These are phyloP conservation scores for Pseudocercospora vitis DNA, from an alignment of 2,329 filamentous ascomycete genomes.

Conservation along the genomic window DNA sequence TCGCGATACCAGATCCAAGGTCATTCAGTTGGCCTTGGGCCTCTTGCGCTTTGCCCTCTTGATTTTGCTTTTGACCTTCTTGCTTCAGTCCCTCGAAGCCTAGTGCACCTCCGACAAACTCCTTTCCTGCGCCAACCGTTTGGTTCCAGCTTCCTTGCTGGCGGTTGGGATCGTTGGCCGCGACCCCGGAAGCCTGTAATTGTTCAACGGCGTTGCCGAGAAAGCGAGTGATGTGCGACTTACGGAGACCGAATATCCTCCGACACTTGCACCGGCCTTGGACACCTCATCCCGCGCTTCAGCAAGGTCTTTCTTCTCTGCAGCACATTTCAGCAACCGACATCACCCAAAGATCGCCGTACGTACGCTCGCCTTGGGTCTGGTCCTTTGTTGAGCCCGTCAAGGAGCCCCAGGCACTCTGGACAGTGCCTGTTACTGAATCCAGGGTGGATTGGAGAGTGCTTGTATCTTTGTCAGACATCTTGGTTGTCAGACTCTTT, in stretches of 20 bases:
- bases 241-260: slow-evolving; percentile 64
- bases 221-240: no score
- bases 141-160: slow-evolving; percentile 78
- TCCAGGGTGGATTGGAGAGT: slow-evolving; percentile 75
- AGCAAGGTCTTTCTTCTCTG: slow-evolving; percentile 63
- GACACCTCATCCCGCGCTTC: slow-evolving; percentile 70
- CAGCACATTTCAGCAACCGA: slow-evolving; percentile 40
- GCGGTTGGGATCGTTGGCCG: slow-evolving; percentile 73
- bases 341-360: no score
- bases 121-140: slow-evolving; percentile 82
- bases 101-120: slow-evolving; percentile 71
- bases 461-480: slow-evolving; percentile 61
- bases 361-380: slow-evolving; percentile 40
- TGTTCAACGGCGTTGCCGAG: no score
- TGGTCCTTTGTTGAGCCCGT: slow-evolving; percentile 72
- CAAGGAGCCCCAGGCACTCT: slow-evolving; percentile 69
- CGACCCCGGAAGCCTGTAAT: slow-evolving; percentile 59
- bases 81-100: slow-evolving; percentile 75
- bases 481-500: slow-evolving; percentile 5
- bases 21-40: slow-evolving; percentile 79
- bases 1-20: slow-evolving; percentile 60
- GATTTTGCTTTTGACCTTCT: slow-evolving; percentile 74
- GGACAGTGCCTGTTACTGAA: slow-evolving; percentile 65
- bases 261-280: slow-evolving; percentile 72
- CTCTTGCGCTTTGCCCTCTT: slow-evolving; percentile 76